Conservation (phyloP, 2,329 filamentous ascomycete species). For the Colletotrichum sidae region DNA sequence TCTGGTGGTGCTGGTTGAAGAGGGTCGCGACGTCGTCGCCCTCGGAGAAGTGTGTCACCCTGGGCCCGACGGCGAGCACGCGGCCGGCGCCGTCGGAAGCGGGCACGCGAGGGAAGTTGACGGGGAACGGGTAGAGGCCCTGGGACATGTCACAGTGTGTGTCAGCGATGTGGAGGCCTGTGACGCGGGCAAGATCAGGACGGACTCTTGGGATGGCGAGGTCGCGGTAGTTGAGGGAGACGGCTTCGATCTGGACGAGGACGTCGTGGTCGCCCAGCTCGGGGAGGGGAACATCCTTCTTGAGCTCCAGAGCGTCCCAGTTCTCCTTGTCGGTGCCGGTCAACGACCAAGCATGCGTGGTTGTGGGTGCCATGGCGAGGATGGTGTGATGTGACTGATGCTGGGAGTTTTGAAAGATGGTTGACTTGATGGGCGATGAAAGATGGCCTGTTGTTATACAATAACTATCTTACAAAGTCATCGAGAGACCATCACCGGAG, state of each 20-base stretch:
- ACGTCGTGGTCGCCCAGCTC: constrained; percentile 77
- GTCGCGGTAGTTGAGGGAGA: constrained; percentile 67
- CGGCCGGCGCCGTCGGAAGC: constrained; percentile 66
- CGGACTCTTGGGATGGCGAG: constrained; percentile 57
- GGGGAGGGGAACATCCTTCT: constrained; percentile 65
- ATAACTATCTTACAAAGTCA: neutral
- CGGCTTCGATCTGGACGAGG: constrained; percentile 71
- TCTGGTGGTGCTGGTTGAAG: constrained; percentile 68
- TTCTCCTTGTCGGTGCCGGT: constrained; percentile 50
- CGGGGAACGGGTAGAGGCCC: constrained; percentile 60
- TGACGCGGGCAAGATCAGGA: neutral
- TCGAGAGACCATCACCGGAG: too few species aligned
- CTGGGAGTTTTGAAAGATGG: neutral
- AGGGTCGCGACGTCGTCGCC: constrained; percentile 70
- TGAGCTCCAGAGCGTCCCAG: constrained; percentile 70
- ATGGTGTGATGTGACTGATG: neutral
- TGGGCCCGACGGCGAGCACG: constrained; percentile 62
- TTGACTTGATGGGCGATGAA: neutral
- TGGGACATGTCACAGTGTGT: too few species aligned
- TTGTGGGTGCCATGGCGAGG: constrained; percentile 42
- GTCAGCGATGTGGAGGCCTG: too few species aligned
- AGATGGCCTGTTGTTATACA: neutral
- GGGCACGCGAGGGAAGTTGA: constrained; percentile 57
- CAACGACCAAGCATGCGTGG: constrained; percentile 69
- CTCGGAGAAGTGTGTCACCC: constrained; percentile 59